Conservation (phyloP, 2,329 filamentous ascomycete genomes). For the Epichloe baconii region DNA sequence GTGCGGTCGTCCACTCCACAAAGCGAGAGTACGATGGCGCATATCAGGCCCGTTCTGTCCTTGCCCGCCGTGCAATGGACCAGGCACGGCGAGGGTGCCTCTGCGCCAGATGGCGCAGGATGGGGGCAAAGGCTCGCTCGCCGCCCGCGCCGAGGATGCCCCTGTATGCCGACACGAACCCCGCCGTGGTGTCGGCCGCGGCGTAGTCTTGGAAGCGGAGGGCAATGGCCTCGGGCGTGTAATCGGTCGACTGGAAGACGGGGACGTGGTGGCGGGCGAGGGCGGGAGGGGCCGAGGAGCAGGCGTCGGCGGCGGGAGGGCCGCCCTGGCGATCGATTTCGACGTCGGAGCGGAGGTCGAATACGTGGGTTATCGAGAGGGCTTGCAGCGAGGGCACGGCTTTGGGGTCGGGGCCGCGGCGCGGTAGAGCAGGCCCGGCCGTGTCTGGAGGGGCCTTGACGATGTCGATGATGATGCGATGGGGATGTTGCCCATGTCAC, state of each 20-base stretch:
- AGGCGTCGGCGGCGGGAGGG: slow-evolving; percentile 12
- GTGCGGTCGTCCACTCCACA: slow-evolving; percentile 45
- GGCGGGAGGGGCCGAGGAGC: slow-evolving; percentile 1
- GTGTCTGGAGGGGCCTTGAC: slow-evolving; percentile 31
- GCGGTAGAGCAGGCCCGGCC: slow-evolving; percentile 48
- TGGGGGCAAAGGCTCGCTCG: slow-evolving; percentile 31
- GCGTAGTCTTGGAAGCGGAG: slow-evolving; percentile 48
- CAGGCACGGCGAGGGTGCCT: slow-evolving; percentile 35
- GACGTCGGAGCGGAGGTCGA: slow-evolving; percentile 51
- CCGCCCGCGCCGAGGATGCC: slow-evolving; percentile 44
- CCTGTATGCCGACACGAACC: slow-evolving; percentile 51
- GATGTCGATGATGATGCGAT: slow-evolving; percentile 28
- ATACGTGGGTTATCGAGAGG: slow-evolving; percentile 51
- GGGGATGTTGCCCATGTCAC: slow-evolving; percentile 51
- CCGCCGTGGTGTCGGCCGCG: slow-evolving; percentile 32
- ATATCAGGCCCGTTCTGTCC: slow-evolving; percentile 60
- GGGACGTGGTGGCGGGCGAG: slow-evolving; percentile 43
- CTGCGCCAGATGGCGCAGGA: slow-evolving; percentile 41
- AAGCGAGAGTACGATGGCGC: slow-evolving; percentile 51
- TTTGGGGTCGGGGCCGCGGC: slow-evolving; percentile 48
- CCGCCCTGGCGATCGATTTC: slow-evolving; percentile 39
- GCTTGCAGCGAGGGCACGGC: slow-evolving; percentile 37
- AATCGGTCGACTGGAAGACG: slow-evolving; percentile 50
- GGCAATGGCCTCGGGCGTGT: slow-evolving; percentile 49
- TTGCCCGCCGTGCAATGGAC: slow-evolving; percentile 69